Conservation (phyloP, 2,329 filamentous ascomycete species). For the Neocatenulostroma microsporum region DNA sequence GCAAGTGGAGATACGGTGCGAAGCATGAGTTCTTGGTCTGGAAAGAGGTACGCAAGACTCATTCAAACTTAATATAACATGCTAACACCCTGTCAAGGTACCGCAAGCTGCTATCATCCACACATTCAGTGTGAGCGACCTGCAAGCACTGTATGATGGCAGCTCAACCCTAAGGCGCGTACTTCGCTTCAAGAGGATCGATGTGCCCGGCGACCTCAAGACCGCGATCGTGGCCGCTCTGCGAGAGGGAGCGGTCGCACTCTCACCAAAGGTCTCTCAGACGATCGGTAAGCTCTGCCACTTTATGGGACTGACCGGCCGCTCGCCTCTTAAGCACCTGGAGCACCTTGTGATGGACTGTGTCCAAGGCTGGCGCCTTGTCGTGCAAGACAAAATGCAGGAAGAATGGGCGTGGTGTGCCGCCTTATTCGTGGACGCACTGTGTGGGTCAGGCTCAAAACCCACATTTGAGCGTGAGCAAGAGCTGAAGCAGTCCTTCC, state of each 20-base stretch:
- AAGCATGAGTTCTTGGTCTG: slow-evolving; percentile 13
- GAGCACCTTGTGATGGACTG: slow-evolving; percentile 12
- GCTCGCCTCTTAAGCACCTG: slow-evolving; percentile 5
- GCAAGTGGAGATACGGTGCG: slow-evolving; percentile 9
- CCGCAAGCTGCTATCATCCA: no score
- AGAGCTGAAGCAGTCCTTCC: background rate
- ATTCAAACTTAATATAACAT: no score
- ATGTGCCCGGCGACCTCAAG: background rate
- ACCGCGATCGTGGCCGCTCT: background rate
- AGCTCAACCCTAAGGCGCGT: no score
- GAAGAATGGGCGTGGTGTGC: slow-evolving; percentile 6
- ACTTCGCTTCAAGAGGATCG: no score
- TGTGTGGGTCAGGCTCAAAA: background rate
- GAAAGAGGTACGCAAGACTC: slow-evolving; percentile 12
- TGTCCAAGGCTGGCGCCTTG: slow-evolving; percentile 12
- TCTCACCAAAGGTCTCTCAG: no score
- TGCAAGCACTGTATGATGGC: slow-evolving; percentile 6
- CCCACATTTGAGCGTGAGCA: background rate
- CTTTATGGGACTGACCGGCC: slow-evolving; percentile 3
- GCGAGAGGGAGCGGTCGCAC: background rate
- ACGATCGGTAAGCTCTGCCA: slow-evolving; percentile 7
- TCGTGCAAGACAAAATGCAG: background rate
- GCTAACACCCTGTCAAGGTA: no score
- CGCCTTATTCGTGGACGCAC: background rate
- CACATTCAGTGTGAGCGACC: slow-evolving; percentile 10